These are phyloP conservation scores for Castanospermum australe DNA, from an alignment of 306 rosid genomes.

Conservation along the genomic window DNA sequence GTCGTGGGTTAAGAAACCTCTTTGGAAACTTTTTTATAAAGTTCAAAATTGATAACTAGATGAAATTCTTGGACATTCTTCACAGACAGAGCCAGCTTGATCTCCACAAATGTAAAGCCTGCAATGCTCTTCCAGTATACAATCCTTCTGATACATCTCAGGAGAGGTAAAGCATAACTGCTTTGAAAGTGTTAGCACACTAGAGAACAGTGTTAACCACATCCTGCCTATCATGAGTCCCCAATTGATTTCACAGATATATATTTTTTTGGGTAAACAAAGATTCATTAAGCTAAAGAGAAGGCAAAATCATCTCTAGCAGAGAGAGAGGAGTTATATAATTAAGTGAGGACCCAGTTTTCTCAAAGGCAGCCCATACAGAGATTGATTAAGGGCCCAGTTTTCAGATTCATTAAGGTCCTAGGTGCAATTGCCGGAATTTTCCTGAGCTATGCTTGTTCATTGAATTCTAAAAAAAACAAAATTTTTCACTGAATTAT, in stretches of 20 bases:
- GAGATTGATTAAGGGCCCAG: neutral
- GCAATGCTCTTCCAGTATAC: neutral
- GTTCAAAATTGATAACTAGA: neutral
- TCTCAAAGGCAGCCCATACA: neutral
- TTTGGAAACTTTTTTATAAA: neutral
- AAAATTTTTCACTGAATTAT: neutral
- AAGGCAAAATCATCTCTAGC: neutral
- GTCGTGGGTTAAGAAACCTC: neutral
- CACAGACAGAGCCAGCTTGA: neutral
- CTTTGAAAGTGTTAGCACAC: neutral
- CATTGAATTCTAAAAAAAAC: neutral
- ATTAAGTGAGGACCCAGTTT: neutral
- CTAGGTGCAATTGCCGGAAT: neutral
- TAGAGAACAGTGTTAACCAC: neutral
- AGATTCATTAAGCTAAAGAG: neutral
- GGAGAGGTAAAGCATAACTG: neutral
- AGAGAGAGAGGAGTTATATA: neutral
- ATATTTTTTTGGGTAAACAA: neutral
- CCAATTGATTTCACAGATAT: neutral
- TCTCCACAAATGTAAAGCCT: neutral
- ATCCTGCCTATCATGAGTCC: neutral
- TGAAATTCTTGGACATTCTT: neutral
- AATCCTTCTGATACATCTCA: neutral
- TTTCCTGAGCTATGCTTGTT: neutral
- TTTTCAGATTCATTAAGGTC: neutral